phyloP scores from a whole-genome alignment of 345 rosid species.

The Eucalyptus decipiens region DNA sequence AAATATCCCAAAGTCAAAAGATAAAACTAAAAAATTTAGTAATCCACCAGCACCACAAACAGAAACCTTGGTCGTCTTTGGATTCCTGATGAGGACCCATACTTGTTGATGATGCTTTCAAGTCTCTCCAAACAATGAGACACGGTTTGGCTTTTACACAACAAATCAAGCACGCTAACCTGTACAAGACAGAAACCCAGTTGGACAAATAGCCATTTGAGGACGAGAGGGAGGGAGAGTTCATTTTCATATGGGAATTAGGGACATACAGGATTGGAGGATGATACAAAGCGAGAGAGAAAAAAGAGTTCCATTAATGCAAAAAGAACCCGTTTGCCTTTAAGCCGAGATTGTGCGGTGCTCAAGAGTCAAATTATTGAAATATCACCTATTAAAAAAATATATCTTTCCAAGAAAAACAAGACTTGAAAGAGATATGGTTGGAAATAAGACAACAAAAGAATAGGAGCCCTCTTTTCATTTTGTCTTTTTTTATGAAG shows the following conservation, averaged over 20 bases:
- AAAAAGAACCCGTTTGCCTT: background rate
- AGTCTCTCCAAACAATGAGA: constrained; percentile 7
- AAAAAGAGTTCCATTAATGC: background rate
- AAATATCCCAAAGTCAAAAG: background rate
- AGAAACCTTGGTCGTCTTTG: background rate
- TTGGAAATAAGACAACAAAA: background rate
- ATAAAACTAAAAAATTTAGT: background rate
- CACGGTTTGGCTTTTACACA: constrained; percentile 29
- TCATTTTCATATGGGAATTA: background rate
- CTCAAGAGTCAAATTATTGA: background rate
- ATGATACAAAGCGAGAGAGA: background rate
- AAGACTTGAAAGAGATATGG: background rate
- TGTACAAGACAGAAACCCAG: background rate
- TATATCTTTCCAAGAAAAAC: background rate
- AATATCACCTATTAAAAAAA: background rate
- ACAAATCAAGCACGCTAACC: background rate
- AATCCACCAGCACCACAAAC: background rate
- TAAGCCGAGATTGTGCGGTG: background rate
- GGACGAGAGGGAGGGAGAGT: background rate
- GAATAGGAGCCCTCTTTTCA: background rate
- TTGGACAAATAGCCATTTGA: background rate
- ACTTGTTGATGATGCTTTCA: background rate
- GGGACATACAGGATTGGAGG: background rate
- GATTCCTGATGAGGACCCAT: constrained; percentile 9
- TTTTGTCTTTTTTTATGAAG: background rate